phyloP scores from a whole-genome alignment of 83 land plant genomes.

The Larix sibirica region DNA sequence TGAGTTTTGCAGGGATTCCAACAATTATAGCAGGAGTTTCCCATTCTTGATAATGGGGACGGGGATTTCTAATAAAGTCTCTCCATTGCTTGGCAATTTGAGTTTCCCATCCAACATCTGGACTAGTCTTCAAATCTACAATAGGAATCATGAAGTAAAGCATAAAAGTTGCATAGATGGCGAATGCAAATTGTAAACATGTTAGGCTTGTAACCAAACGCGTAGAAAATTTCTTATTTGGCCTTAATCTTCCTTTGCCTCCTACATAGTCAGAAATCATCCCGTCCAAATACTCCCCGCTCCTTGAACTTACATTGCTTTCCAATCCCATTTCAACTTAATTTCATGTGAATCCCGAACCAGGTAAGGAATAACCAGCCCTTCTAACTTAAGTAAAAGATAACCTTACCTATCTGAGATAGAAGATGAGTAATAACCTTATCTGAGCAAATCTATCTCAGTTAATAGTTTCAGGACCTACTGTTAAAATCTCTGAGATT shows the following conservation, averaged over 20 bases:
- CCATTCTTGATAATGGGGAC: conserved; percentile 22
- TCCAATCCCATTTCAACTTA: conserved; percentile 44
- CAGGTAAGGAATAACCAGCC: not conserved
- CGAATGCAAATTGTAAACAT: conserved; percentile 85
- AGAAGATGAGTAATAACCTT: not conserved
- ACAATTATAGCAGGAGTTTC: not conserved
- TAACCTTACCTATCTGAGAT: not conserved
- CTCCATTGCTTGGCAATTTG: conserved; percentile 76
- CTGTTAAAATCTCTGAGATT: not conserved
- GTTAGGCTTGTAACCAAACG: conserved; percentile 76
- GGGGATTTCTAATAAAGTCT: conserved; percentile 42
- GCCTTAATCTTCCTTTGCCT: conserved; percentile 33
- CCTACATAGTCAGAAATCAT: conserved; percentile 58
- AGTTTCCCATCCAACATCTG: conserved; percentile 73
- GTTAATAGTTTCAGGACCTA: not conserved
- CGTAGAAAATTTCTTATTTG: conserved; percentile 24
- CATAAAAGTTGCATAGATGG: conserved; percentile 91
- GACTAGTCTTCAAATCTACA: conserved; percentile 70
- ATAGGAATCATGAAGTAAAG: conserved; percentile 94
- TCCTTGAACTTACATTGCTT: conserved; percentile 37
- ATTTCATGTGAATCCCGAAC: not conserved
- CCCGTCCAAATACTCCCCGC: conserved; percentile 67
- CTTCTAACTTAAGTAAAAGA: not conserved
- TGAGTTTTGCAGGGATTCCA: conserved; percentile 21
- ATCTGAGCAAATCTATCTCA: not conserved